Evolutionary conservation across 352 stramenopile species (phyloP), one percentile per base, ranked within the genome.

Genomic region (Globisporangium abappressorium): DNA sequence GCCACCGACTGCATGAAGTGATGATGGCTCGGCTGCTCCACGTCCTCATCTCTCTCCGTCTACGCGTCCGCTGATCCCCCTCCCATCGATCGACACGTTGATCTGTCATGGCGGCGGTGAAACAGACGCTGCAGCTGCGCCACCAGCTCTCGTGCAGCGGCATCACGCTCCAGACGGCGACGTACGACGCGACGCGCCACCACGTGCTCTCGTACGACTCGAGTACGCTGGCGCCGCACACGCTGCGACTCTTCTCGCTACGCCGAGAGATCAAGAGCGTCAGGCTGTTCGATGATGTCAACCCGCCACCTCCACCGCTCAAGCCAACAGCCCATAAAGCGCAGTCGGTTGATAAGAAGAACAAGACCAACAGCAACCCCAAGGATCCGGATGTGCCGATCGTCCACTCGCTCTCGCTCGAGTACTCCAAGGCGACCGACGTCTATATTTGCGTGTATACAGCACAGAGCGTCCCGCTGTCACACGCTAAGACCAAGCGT

Each of bases 191-290:
- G 15, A 62, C 59, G 1, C 81, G 87, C 9, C 87, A 95, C 64
- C 87, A 95, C 46, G 71, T 95, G 34, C 75, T 93, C 41, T 75
- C 77, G 5, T 92, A 89, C 64, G 82, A 85, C 70, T 78, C 74
- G 24, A 64, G 75, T 5, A 57, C 66, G 12, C 65, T 86, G 55
- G 75, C 74, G 46, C 73, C 81, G 14, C 81, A 90, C 65, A 77
- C 75, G 43, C 70, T 94, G 56, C 79, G 86, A 12, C 74, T 92
- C 49, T 92, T 91, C 59, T 92, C 84, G 38, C 73, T 94, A 55
- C 84, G 85, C 1, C 75, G 86, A 3, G 82, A 94, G 74, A 78
- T 94, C 66, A 85, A 88, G 28, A 81, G 67, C 60, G 67, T 70
- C 7, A 57, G 68, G n/a, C 65, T 94, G 20, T 84, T 94, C 58